Base-by-base conservation (phyloP, 441 rosid genomes). In the Erysimum cheiri region DNA sequence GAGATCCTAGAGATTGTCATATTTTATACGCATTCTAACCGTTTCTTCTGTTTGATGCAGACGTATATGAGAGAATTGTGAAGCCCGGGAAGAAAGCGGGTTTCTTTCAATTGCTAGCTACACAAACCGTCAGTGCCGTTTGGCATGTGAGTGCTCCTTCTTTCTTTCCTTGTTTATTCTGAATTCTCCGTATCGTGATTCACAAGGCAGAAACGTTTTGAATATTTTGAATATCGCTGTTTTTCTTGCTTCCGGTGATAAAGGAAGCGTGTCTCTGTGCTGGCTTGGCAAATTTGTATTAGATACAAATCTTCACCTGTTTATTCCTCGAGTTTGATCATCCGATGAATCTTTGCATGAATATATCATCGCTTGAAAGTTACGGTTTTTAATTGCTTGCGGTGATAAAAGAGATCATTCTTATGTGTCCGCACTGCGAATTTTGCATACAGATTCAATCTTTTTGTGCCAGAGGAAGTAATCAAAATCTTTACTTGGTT, bases 101-200 rank as follows among this genome's bases (percentile, higher is more conserved):
- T 69, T 92, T 94, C 87, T 85, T 92, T 62, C 94, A 92, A 78
- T 72, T 94, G 86, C 76, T 90, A 79, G 98, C 98, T 29, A 94
- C 99, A 7, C 99, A 94, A 75, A 94, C 98, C 26, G 84, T 91
- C 54, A 92, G 99, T 74, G 98, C 98, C 32, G 88, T 94, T 73
- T 93, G 98, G 98, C 98, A 93, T 75, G 98, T 91, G 77, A 93
- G 98, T 85, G 8, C 40, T 66, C 17, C 22, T 48, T 24, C 67
- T 8, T 19, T 43, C 28, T 24, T 65, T 36, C 47, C n/a, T 19
- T 33, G 33, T 47, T 29, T 12, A 3, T 44, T 31, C 28, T 15
- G 39, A 15, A 41, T 8, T 41, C 14, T 60, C 3, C 0, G 0
- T 29, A 8, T 8, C 22, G 6, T 40, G 12, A 31, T 53, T 53